A percentile compares a stretch with the other conserved stretches of the same genome.
Conservation (phyloP, 192 early-diverging fungal species). For the Coemansia sp. region DNA sequence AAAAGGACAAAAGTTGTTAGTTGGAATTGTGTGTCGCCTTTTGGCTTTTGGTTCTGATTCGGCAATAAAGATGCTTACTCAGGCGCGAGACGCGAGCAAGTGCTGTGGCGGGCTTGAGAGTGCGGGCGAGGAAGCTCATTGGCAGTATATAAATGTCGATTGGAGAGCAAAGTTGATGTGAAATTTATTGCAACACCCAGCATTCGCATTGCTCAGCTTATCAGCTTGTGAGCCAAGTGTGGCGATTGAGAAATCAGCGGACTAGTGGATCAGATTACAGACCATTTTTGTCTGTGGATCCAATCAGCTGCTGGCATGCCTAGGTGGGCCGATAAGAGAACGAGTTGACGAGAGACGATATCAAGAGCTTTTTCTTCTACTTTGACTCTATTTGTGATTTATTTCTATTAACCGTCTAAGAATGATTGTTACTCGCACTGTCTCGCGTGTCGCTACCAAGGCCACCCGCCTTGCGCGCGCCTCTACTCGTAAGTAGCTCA, state of each 20-base stretch:
- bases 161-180: conserved; percentile 12
- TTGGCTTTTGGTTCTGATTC: conserved; percentile 1
- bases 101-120: conserved; percentile 35
- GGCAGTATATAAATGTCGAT: conserved; percentile 6
- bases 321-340: conserved; percentile 3
- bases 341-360: background rate
- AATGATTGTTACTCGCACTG: conserved; percentile 50
- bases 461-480: conserved; percentile 34
- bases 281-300: background rate
- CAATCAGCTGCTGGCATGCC: background rate
- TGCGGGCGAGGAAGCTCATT: conserved; percentile 48
- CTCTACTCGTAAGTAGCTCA: conserved; percentile 39
- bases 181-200: background rate
- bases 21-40: background rate
- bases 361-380: background rate
- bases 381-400: conserved; percentile 9
- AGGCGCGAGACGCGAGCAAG: conserved; percentile 28
- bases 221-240: background rate
- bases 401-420: conserved; percentile 11
- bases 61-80: conserved; percentile 28
- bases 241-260: background rate
- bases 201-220: background rate
- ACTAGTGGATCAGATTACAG: conserved; percentile 4
- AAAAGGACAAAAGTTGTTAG: background rate
- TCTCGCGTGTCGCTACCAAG: conserved; percentile 46